These are phyloP conservation scores for Komagataea norvegica DNA, from an alignment of 1,139 yeast genomes.

Conservation along the genomic window DNA sequence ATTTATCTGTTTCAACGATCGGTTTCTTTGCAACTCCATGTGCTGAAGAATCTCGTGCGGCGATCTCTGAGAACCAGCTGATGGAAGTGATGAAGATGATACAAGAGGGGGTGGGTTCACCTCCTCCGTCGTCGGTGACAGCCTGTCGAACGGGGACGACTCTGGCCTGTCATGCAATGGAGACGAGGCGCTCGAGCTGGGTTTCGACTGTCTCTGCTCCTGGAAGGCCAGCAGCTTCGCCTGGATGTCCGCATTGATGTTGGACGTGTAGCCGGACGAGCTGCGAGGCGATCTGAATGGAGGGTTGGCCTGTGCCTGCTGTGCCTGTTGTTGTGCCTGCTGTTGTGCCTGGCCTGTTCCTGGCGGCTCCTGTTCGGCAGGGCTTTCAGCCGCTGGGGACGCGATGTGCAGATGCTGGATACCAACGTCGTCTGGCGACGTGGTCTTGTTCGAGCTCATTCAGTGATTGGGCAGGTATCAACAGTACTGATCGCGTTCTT, in stretches of 20 bases:
- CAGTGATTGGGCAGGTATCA: not conserved
- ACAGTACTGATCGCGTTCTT: not conserved
- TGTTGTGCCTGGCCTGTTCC: too few relatives aligned
- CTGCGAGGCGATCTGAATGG: slow-evolving; percentile 16
- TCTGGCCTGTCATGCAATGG: slow-evolving; percentile 8
- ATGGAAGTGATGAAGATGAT: not conserved
- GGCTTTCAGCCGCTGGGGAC: not conserved
- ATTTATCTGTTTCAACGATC: slow-evolving; percentile 7
- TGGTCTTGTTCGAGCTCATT: not conserved
- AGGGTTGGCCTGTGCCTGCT: slow-evolving; percentile 1
- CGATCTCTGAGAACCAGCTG: not conserved
- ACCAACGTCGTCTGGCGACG: slow-evolving; percentile 7
- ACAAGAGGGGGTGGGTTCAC: slow-evolving; percentile 1
- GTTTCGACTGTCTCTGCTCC: slow-evolving; percentile 41
- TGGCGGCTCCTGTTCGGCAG: not conserved
- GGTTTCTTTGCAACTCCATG: slow-evolving; percentile 12
- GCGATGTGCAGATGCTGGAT: slow-evolving; percentile 3
- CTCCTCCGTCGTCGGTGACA: slow-evolving; percentile 2
- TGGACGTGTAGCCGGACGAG: slow-evolving; percentile 19
- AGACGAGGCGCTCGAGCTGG: slow-evolving; percentile 10
- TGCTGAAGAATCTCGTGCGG: slow-evolving; percentile 7
- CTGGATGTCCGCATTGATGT: slow-evolving; percentile 59
- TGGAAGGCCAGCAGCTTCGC: slow-evolving; percentile 74
- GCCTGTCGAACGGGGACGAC: not conserved
- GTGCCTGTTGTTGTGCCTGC: not conserved